Base-by-base conservation (phyloP, 2,329 filamentous ascomycete genomes). In the Colletotrichum australisinense region DNA sequence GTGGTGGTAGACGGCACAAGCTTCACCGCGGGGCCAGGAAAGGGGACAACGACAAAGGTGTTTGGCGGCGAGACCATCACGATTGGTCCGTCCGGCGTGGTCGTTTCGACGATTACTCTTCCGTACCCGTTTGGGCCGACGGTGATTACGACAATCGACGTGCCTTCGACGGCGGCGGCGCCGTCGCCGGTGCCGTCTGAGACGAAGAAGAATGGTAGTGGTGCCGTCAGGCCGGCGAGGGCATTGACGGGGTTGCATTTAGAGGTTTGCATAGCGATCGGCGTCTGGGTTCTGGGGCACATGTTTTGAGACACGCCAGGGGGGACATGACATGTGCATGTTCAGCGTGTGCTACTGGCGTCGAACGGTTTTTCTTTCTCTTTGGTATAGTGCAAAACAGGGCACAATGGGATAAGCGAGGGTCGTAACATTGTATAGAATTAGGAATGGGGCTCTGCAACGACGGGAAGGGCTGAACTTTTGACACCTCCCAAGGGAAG, bases 41-140 rank as follows among this genome's bases (percentile, higher is more conserved):
- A 82, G 2, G 64, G 60, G 7, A 78, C 78, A 12, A 85, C 81
- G 1, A 89, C 85, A 0, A 86, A 85, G 1, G 81, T 86, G 0
- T 80, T 89, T 4, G 86, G 83, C 6, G 86, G 86, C 1, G 83
- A 90, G 78, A 88, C 84, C 0, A 80, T 92, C 32, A 88, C 84
- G 0, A 85, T 90, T 55, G 87, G 85, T 1, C 84, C 88, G 0
- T 78, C 78, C 2, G 89, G 88, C n/a, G 80, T 91, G 7, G 80
- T 80, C 5, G 81, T 88, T 55, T 83, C 83, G 22, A 85, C 85
- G 0, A 80, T 87, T 73, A 89, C 82, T 4, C 76, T 88, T 28
- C 75, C 78, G 6, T 84, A 83, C 66, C 87, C 88, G 0, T 86
- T 88, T 73, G 86, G 84, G 2, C 81, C 83, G 4, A 85, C 83